These are phyloP conservation scores for Cyberlindnera americana DNA, from an alignment of 805 yeast genomes.

Conservation along the genomic window DNA sequence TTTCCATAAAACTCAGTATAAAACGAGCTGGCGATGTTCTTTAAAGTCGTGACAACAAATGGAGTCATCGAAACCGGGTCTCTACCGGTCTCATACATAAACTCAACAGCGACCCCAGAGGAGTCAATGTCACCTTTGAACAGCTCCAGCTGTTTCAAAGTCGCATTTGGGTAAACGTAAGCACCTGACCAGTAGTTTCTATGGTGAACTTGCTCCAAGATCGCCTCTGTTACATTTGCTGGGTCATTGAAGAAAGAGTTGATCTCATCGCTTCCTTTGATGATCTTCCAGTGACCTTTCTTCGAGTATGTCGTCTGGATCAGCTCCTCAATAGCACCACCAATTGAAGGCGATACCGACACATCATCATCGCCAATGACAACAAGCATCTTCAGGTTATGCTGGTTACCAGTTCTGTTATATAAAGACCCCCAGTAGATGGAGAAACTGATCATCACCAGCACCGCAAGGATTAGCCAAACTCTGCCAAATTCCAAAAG, in stretches of 20 bases:
- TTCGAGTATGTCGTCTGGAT: conserved; percentile 4
- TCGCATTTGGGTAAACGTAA: conserved; percentile 42
- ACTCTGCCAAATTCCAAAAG: conserved; percentile 9
- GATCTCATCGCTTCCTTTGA: conserved; percentile 27
- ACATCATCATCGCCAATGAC: conserved; percentile 32
- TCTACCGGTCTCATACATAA: conserved; percentile 59
- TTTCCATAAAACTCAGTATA: conserved; percentile 15
- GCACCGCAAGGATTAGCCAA: conserved; percentile 31
- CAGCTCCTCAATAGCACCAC: conserved; percentile 25
- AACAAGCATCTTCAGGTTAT: conserved; percentile 29
- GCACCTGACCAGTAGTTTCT: conserved; percentile 64
- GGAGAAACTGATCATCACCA: conserved; percentile 34
- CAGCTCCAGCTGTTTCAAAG: conserved; percentile 9
- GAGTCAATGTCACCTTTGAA: conserved; percentile 11
- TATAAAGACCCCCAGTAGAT: conserved; percentile 38
- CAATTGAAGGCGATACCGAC: conserved; percentile 18
- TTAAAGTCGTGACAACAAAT: conserved; percentile 43
- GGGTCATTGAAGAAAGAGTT: conserved; percentile 20
- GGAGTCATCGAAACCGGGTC: conserved; percentile 49
- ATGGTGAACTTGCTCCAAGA: conserved; percentile 44
- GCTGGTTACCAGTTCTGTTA: conserved; percentile 23
- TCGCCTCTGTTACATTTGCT: conserved; percentile 32
- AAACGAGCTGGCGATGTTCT: conserved; percentile 33
- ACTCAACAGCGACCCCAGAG: conserved; percentile 39
- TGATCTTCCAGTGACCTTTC: conserved; percentile 39